Conservation (phyloP, 306 rosid genomes). For the Casuarina glauca region DNA sequence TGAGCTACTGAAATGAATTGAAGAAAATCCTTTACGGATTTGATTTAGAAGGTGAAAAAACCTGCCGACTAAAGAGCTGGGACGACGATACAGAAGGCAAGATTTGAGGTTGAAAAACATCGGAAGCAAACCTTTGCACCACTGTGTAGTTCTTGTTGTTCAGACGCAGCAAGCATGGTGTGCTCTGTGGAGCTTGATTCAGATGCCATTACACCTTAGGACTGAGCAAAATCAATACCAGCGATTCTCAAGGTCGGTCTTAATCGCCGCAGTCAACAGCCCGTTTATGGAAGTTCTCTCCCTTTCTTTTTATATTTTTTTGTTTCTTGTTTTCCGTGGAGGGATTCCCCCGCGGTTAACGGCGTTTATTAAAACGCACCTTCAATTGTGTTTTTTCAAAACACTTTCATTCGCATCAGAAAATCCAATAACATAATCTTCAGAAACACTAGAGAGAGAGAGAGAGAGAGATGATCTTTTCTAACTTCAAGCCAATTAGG, state of each 20-base stretch:
- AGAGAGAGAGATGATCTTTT: too few relatives aligned
- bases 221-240: background rate
- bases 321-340: too few relatives aligned
- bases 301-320: too few relatives aligned
- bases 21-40: background rate
- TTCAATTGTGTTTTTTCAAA: too few relatives aligned
- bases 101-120: background rate
- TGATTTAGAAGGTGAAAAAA: background rate
- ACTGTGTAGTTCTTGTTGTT: background rate
- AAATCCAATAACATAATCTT: too few relatives aligned
- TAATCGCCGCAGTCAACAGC: background rate
- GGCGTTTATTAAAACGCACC: too few relatives aligned
- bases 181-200: background rate
- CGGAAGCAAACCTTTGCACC: conserved; percentile 12
- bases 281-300: background rate
- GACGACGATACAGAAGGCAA: background rate
- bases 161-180: conserved; percentile 9
- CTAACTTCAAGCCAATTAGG: too few relatives aligned
- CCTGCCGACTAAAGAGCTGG: background rate
- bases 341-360: too few relatives aligned
- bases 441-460: too few relatives aligned
- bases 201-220: conserved; percentile 7
- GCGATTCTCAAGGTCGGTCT: too few relatives aligned
- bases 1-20: background rate
- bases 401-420: too few relatives aligned